Evolutionary conservation across 2,329 filamentous ascomycete genomes (phyloP).

Genomic region (Diaporthe caulivora): DNA sequence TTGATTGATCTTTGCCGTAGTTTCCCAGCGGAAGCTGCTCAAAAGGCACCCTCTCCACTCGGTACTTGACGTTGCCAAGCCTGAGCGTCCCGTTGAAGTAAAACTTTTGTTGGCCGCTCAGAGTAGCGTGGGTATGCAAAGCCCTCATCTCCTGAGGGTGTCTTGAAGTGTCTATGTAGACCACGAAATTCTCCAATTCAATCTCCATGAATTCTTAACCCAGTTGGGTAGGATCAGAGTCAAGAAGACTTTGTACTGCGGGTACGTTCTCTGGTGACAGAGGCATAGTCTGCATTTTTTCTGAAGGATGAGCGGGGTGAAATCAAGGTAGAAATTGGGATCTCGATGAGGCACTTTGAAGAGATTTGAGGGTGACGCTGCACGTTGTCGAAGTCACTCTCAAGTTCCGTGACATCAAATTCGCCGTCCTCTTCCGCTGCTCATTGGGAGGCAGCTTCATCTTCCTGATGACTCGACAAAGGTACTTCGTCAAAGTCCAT

Average conservation of each 20-base stretch:
- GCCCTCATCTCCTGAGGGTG: conserved; percentile 65
- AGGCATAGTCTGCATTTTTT: conserved; percentile 44
- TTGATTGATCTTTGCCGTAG: conserved; percentile 65
- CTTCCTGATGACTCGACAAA: not conserved
- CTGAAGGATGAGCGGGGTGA: conserved; percentile 47
- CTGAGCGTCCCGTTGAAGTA: conserved; percentile 73
- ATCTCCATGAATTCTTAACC: conserved; percentile 59
- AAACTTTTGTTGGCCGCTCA: conserved; percentile 51
- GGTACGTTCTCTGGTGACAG: conserved; percentile 45
- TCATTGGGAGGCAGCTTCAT: conserved; percentile 5
- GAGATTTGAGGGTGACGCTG: not conserved
- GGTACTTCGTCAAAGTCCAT: conserved; percentile 4
- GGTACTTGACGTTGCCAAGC: conserved; percentile 56
- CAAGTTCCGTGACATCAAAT: not conserved
- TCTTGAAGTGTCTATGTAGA: conserved; percentile 60
- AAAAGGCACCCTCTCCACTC: conserved; percentile 70
- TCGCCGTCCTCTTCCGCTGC: conserved; percentile 2
- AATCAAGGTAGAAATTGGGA: conserved; percentile 46
- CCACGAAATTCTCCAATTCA: conserved; percentile 67
- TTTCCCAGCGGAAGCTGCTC: conserved; percentile 72
- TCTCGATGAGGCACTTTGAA: conserved; percentile 36
- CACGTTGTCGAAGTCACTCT: conserved; percentile 7
- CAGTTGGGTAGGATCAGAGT: conserved; percentile 37
- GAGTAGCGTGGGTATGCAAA: conserved; percentile 64
- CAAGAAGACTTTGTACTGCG: conserved; percentile 49